Evolutionary conservation across 75 land plant species (phyloP), one percentile per base, ranked within the genome.

Genomic region (Ceratopteris richardii): DNA sequence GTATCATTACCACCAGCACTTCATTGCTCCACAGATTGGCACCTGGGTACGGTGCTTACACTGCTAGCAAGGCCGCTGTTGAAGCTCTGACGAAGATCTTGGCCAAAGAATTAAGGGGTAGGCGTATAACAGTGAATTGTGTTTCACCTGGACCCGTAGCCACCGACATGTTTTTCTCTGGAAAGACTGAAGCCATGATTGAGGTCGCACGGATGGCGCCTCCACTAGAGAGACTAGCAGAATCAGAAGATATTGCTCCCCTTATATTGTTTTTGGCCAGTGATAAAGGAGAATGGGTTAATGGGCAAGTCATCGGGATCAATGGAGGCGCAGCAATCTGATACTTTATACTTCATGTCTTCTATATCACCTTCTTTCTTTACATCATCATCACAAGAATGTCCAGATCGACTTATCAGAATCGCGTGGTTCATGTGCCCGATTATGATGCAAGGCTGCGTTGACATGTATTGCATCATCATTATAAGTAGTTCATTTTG

Each of bases 121-220:
- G 66, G n/a, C 56, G 70, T 40, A 86, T 86, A 27, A 86, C 90
- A 16, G 90, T 68, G 4, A 86, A 86, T 28, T 77, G 80, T 37
- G 89, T 86, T 54, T 80, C 89, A 20, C 89, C 89, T 9, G 89
- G 89, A 29, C 80, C 89, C 0, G 50, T 80, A 16, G 81, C 83
- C 12, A 82, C 90, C 1, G 83, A 77, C 0, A 37, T 86, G 65
- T 82, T 82, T 64, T 86, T 68, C 44, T 63, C 51, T 0, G 86
- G 90, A n/a, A 83, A 69, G 66, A 57, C 51, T 19, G 81, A 74
- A 56, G 80, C 67, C 46, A 12, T 41, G 50, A 67, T 86, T 20
- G 46, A 73, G 51, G 29, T 44, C 23, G 16, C 40, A 33, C 52
- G 54, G 5, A 70, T 66, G n/a, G 40, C 22, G 0, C 1, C 66